Conservation (phyloP, 2,329 filamentous ascomycete species). For the Pleurostoma richardsiae region DNA sequence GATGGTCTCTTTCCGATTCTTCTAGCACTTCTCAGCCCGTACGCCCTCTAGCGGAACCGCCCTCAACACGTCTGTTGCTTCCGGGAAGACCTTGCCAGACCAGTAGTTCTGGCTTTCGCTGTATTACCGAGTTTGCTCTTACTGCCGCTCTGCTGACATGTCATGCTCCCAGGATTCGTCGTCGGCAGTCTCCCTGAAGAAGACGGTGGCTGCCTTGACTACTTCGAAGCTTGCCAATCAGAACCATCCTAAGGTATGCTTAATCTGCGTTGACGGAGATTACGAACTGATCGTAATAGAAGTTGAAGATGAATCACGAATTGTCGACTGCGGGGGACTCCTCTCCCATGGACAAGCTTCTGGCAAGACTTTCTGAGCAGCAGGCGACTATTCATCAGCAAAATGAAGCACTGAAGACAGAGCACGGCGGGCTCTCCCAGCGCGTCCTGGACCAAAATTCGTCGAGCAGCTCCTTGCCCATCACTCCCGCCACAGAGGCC, state of each 20-base stretch:
- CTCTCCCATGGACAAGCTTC: slow-evolving; percentile 64
- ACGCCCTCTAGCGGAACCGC: too few species aligned
- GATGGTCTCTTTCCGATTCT: too few species aligned
- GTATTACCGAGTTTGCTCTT: too few species aligned
- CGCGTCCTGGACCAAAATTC: slow-evolving; percentile 40
- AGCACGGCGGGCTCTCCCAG: slow-evolving; percentile 29
- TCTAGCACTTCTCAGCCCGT: too few species aligned
- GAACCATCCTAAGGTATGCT: slow-evolving; percentile 44
- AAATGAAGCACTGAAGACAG: slow-evolving; percentile 44
- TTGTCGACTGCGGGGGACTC: slow-evolving; percentile 26
- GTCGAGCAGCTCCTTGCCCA: slow-evolving; percentile 54
- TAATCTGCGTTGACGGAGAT: slow-evolving; percentile 1
- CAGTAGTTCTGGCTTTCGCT: too few species aligned
- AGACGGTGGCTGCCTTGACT: slow-evolving; percentile 39
- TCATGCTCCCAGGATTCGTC: slow-evolving; percentile 2
- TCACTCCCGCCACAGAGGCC: slow-evolving; percentile 56
- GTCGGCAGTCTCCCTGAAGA: slow-evolving; percentile 25
- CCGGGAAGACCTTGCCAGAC: too few species aligned
- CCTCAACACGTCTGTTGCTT: too few species aligned
- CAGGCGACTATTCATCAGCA: slow-evolving; percentile 50
- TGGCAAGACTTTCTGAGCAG: slow-evolving; percentile 41
- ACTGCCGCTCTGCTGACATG: neutral
- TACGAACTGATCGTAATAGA: slow-evolving; percentile 28
- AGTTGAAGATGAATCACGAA: slow-evolving; percentile 44
- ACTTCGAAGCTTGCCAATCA: slow-evolving; percentile 54